phyloP scores from a whole-genome alignment of 2,329 filamentous ascomycete genomes.

The Drechslera avenae region DNA sequence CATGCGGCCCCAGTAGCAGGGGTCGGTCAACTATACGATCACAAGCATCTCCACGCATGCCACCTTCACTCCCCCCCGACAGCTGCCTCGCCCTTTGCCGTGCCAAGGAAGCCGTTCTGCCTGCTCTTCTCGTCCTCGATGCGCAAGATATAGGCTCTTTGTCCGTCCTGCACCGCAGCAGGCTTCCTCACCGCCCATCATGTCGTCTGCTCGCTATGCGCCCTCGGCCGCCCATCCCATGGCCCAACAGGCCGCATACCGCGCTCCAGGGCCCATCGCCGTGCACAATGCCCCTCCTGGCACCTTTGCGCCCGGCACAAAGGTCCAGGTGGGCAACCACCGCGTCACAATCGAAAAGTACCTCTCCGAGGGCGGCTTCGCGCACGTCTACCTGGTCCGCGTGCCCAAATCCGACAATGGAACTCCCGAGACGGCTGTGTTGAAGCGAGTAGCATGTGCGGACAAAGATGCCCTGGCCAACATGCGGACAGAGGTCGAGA shows the following conservation, averaged over 20 bases:
- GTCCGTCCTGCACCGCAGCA: slow-evolving; percentile 43
- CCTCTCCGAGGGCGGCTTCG: slow-evolving; percentile 96
- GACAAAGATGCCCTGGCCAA: slow-evolving; percentile 93
- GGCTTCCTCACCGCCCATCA: slow-evolving; percentile 41
- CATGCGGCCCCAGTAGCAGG: slow-evolving; percentile 13
- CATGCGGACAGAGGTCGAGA: slow-evolving; percentile 98
- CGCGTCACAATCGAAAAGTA: slow-evolving; percentile 95
- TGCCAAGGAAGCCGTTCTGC: slow-evolving; percentile 9
- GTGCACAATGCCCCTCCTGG: slow-evolving; percentile 59
- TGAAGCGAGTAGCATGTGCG: slow-evolving; percentile 94
- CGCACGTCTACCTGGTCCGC: slow-evolving; percentile 96
- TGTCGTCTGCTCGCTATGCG: slow-evolving; percentile 49
- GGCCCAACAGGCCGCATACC: slow-evolving; percentile 46
- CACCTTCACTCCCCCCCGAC: slow-evolving; percentile 17
- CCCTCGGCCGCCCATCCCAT: slow-evolving; percentile 40
- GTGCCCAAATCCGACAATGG: slow-evolving; percentile 73
- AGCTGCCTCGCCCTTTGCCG: slow-evolving; percentile 17
- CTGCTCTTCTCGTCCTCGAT: slow-evolving; percentile 30
- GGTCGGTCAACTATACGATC: slow-evolving; percentile 16
- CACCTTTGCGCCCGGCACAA: slow-evolving; percentile 90
- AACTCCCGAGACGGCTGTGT: slow-evolving; percentile 79
- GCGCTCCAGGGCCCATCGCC: slow-evolving; percentile 36
- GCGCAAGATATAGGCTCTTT: slow-evolving; percentile 37
- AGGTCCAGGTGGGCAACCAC: slow-evolving; percentile 93
- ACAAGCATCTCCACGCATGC: slow-evolving; percentile 18